Evolutionary conservation across 257 asterid species (phyloP).

Genomic region (Avicennia marina): DNA sequence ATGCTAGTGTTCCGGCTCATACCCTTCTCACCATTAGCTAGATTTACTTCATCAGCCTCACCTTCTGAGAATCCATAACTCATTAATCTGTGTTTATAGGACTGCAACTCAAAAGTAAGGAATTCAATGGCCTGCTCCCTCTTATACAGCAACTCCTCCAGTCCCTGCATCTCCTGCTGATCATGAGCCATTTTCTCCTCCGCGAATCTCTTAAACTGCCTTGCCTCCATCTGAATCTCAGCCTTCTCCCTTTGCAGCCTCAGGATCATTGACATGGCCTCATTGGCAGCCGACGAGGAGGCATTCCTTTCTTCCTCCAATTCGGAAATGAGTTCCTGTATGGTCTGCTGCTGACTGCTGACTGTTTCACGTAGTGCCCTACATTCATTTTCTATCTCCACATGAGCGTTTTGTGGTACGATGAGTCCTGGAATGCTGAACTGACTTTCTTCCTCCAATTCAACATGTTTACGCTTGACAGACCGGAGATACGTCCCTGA

Average conservation of each 20-base stretch:
- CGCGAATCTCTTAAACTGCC: conserved; percentile 79
- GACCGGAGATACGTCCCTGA: conserved; percentile 41
- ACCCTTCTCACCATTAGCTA: conserved; percentile 34
- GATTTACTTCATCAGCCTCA: conserved; percentile 44
- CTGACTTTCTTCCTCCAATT: conserved; percentile 27
- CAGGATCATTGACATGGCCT: conserved; percentile 95
- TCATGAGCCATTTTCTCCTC: conserved; percentile 98
- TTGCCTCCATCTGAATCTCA: conserved; percentile 84
- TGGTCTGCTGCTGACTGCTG: conserved; percentile 58
- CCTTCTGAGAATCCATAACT: conserved; percentile 76
- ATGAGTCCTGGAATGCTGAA: conserved; percentile 37
- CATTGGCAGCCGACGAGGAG: conserved; percentile 87
- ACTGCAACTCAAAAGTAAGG: conserved; percentile 68
- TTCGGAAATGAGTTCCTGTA: conserved; percentile 66
- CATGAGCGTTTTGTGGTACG: conserved; percentile 63
- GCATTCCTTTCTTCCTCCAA: conserved; percentile 97
- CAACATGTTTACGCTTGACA: conserved; percentile 50
- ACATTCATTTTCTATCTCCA: conserved; percentile 76
- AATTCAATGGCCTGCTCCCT: conserved; percentile 79
- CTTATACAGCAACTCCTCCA: conserved; percentile 88
- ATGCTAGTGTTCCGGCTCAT: conserved; percentile 40
- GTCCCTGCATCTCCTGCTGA: conserved; percentile 54
- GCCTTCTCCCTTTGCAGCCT: conserved; percentile 93
- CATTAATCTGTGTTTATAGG: conserved; percentile 80
- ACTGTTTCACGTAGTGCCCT: conserved; percentile 76